Conservation (phyloP, 352 stramenopile species). For the Phytophthora cryptogea region DNA sequence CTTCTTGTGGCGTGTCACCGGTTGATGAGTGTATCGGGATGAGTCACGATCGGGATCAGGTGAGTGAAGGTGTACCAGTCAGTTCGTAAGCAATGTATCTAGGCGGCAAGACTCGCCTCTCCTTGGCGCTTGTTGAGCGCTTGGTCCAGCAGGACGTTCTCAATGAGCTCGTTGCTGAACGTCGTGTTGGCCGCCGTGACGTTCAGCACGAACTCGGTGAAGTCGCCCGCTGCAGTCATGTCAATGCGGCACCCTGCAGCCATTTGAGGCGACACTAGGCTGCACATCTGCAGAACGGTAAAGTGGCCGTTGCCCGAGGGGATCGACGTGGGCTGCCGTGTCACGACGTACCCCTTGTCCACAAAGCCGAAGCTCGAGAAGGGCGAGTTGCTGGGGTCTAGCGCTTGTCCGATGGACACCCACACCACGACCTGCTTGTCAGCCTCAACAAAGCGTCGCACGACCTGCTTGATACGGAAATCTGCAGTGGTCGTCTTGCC, state of each 20-base stretch:
- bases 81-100: neutral
- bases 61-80: conserved; percentile 10
- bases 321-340: conserved; percentile 43
- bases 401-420: conserved; percentile 35
- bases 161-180: conserved; percentile 57
- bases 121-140: conserved; percentile 22
- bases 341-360: conserved; percentile 67
- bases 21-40: conserved; percentile 17
- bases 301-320: conserved; percentile 27
- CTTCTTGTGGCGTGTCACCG: no score
- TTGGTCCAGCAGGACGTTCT: conserved; percentile 53
- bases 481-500: conserved; percentile 38
- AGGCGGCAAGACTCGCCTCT: conserved; percentile 13
- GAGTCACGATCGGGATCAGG: neutral
- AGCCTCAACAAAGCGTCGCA: conserved; percentile 38
- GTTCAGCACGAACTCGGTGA: conserved; percentile 60
- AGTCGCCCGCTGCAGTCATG: conserved; percentile 40
- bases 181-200: conserved; percentile 44
- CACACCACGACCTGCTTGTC: conserved; percentile 52
- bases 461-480: conserved; percentile 43
- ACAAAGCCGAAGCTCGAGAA: conserved; percentile 47
- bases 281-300: conserved; percentile 61
- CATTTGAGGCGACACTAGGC: conserved; percentile 57
- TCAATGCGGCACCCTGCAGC: conserved; percentile 33
- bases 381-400: conserved; percentile 35